Evolutionary conservation across 441 rosid species (phyloP).

Genomic region (Kokia cookei): DNA sequence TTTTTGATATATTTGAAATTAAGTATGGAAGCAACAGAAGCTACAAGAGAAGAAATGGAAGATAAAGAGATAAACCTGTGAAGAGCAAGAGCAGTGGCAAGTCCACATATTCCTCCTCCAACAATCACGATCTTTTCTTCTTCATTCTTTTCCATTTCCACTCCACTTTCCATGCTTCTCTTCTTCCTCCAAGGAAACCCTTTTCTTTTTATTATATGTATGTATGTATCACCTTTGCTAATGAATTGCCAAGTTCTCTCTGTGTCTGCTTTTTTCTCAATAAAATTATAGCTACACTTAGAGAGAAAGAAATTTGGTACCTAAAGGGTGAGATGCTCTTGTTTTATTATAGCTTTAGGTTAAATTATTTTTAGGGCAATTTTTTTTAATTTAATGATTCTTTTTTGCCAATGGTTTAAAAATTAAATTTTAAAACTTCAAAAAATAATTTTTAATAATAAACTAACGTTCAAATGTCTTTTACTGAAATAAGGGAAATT

Average conservation of each 20-base stretch:
- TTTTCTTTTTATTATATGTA: neutral
- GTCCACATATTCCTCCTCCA: slow-evolving; percentile 59
- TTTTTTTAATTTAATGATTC: too few species aligned
- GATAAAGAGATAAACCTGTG: slow-evolving; percentile 30
- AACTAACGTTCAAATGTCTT: too few species aligned
- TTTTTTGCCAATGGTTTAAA: too few species aligned
- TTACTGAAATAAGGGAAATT: too few species aligned
- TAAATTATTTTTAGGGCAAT: neutral
- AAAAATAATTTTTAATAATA: too few species aligned
- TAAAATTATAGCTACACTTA: neutral
- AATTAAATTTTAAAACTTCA: too few species aligned
- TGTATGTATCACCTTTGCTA: neutral
- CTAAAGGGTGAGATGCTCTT: neutral
- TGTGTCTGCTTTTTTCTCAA: too few species aligned
- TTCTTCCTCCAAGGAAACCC: neutral
- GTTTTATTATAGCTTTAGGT: neutral
- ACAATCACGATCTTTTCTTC: slow-evolving; percentile 41
- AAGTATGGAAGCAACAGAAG: too few species aligned
- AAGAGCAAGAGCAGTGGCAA: slow-evolving; percentile 57
- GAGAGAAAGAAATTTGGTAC: neutral
- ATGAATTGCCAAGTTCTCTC: too few species aligned
- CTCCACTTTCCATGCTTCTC: too few species aligned
- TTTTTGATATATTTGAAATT: too few species aligned
- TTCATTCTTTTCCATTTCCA: neutral
- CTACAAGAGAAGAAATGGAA: too few species aligned